Evolutionary conservation across 2,329 filamentous ascomycete species (phyloP).

Genomic region (Colletotrichum agaves): DNA sequence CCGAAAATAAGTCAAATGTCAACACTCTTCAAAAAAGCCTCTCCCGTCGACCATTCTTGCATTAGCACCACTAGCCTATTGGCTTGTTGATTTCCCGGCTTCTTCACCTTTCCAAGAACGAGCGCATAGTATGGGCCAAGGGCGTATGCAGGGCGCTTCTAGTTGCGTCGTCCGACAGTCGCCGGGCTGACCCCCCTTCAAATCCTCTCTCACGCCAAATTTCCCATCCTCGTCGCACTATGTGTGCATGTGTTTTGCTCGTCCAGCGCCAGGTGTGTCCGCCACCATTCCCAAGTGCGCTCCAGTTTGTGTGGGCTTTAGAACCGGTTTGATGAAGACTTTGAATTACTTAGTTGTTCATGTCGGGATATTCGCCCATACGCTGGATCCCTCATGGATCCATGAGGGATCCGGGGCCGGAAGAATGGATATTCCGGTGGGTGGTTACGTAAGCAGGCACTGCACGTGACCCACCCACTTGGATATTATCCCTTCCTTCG

Average conservation of each 20-base stretch:
- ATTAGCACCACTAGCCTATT: not conserved
- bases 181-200: not conserved
- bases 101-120: not conserved
- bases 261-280: no score
- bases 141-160: constrained; percentile 27
- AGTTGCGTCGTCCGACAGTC: constrained; percentile 33
- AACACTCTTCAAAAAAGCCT: not conserved
- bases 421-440: no score
- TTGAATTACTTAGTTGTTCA: no score
- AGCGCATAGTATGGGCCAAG: not conserved
- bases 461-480: no score
- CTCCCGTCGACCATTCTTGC: not conserved
- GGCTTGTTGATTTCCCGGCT: constrained; percentile 3
- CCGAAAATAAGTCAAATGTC: not conserved
- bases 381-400: no score
- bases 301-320: no score
- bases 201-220: not conserved
- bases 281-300: no score
- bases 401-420: no score
- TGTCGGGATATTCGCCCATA: no score
- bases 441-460: no score
- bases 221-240: constrained; percentile 10
- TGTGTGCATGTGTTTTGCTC: not conserved
- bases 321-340: no score
- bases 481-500: no score